A percentile compares a stretch with the other conserved stretches of the same genome.
Conservation (phyloP, 345 rosid genomes). For the Camelina laxa region DNA sequence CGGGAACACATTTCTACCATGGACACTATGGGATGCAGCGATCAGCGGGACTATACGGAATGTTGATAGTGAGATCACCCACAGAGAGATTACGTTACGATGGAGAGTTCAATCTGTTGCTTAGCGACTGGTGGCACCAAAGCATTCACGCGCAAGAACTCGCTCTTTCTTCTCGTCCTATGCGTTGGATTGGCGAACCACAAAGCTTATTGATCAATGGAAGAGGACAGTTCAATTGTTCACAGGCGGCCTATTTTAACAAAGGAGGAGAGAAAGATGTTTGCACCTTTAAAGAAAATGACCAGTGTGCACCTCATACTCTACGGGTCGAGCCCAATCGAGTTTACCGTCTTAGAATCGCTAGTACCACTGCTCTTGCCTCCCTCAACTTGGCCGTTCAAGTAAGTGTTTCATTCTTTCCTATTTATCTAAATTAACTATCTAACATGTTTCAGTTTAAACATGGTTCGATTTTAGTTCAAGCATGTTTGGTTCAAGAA, state of each 20-base stretch:
- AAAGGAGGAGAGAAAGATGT: not conserved
- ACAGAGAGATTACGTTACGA: slow-evolving; percentile 65
- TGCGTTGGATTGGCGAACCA: slow-evolving; percentile 85
- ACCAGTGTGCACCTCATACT: slow-evolving; percentile 69
- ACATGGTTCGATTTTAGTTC: not conserved
- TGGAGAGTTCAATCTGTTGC: slow-evolving; percentile 58
- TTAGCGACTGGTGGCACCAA: slow-evolving; percentile 92
- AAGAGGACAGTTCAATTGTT: slow-evolving; percentile 82
- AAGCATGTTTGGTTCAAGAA: not conserved
- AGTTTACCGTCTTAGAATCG: slow-evolving; percentile 73
- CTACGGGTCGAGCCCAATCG: slow-evolving; percentile 54
- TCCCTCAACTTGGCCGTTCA: slow-evolving; percentile 70
- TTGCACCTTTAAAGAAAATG: slow-evolving; percentile 58
- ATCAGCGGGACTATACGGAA: slow-evolving; percentile 76
- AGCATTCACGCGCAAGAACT: slow-evolving; percentile 63
- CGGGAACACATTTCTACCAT: slow-evolving; percentile 86
- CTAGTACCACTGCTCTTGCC: slow-evolving; percentile 75
- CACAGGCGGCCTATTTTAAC: slow-evolving; percentile 51
- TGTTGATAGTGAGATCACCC: slow-evolving; percentile 63
- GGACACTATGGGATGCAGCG: slow-evolving; percentile 94
- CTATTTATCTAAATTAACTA: not conserved
- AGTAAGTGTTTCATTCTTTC: slow-evolving; percentile 42
- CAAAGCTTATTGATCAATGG: slow-evolving; percentile 67
- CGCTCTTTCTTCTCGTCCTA: slow-evolving; percentile 63
- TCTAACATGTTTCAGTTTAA: not conserved